Conservation (phyloP, 805 yeast genomes). For the Metschnikowia lachancei region DNA sequence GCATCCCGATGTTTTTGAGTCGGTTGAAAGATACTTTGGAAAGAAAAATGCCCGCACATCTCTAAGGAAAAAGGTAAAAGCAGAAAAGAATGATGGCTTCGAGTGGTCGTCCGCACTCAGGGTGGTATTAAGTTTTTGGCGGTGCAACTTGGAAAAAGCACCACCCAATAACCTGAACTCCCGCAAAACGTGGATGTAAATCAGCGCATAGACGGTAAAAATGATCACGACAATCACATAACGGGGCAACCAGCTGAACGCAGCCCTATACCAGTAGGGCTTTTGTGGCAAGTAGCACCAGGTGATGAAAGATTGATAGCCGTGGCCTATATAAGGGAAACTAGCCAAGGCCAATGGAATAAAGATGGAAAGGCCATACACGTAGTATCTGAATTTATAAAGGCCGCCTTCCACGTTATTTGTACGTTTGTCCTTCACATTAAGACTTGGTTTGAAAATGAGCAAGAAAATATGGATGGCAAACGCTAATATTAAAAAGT, state of each 20-base stretch:
- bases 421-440: conserved; percentile 41
- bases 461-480: conserved; percentile 79
- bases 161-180: conserved; percentile 59
- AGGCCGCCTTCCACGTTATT: conserved; percentile 67
- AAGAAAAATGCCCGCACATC: conserved; percentile 24
- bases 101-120: conserved; percentile 1
- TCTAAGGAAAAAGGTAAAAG: conserved; percentile 29
- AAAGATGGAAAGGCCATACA: conserved; percentile 56
- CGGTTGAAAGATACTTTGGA: conserved; percentile 32
- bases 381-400: conserved; percentile 51
- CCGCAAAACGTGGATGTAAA: conserved; percentile 67
- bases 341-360: conserved; percentile 69
- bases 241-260: conserved; percentile 79
- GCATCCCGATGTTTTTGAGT: conserved; percentile 6
- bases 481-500: conserved; percentile 74
- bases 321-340: conserved; percentile 64
- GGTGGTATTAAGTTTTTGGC: conserved; percentile 5
- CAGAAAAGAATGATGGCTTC: conserved; percentile 29
- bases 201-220: conserved; percentile 60
- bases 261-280: conserved; percentile 73
- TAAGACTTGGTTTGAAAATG: conserved; percentile 59
- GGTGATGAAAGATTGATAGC: conserved; percentile 58
- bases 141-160: conserved; percentile 35
- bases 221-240: conserved; percentile 63
- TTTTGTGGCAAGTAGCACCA: conserved; percentile 77